phyloP scores from a whole-genome alignment of 2,329 filamentous ascomycete genomes.

The Eutypella sp. region DNA sequence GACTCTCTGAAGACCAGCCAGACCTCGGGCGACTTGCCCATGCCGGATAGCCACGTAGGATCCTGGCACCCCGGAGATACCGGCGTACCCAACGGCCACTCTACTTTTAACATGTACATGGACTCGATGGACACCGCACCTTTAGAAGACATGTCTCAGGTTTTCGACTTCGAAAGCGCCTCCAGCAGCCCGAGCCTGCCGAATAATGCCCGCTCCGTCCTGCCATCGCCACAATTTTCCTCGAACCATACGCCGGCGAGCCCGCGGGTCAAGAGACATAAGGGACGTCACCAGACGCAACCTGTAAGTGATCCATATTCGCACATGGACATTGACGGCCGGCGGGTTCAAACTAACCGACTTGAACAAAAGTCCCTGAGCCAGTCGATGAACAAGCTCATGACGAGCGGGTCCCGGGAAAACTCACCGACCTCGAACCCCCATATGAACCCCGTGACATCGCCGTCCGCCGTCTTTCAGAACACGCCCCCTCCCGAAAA shows the following conservation, averaged over 20 bases:
- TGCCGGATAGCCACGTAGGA: slow-evolving; percentile 16
- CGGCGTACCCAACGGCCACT: slow-evolving; percentile 9
- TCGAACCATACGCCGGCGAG: slow-evolving; percentile 11
- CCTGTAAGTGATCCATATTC: slow-evolving; percentile 17
- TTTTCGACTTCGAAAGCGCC: slow-evolving; percentile 55
- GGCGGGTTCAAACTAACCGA: slow-evolving; percentile 23
- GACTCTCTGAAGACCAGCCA: slow-evolving; percentile 24
- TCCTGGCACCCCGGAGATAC: slow-evolving; percentile 15
- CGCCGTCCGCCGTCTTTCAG: slow-evolving; percentile 44
- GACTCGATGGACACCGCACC: slow-evolving; percentile 16
- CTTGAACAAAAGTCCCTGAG: slow-evolving; percentile 44
- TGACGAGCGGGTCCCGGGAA: slow-evolving; percentile 45
- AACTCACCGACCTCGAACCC: slow-evolving; percentile 50
- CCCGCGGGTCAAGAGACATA: slow-evolving; percentile 21
- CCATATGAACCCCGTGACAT: slow-evolving; percentile 47
- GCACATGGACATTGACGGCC: background rate
- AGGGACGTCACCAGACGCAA: slow-evolving; percentile 20
- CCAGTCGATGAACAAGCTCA: slow-evolving; percentile 45
- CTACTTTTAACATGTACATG: slow-evolving; percentile 15
- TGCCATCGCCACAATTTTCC: slow-evolving; percentile 5
- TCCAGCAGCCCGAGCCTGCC: slow-evolving; percentile 49
- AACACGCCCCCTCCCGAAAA: slow-evolving; percentile 42
- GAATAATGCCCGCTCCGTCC: slow-evolving; percentile 13
- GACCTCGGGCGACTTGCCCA: slow-evolving; percentile 22
- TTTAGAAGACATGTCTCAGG: slow-evolving; percentile 27